Percentiles rank a stretch among this genome's conserved stretches.
phyloP scores from a whole-genome alignment of 1,284 basidiomycete genomes.

The Porogramme epimiltina region DNA sequence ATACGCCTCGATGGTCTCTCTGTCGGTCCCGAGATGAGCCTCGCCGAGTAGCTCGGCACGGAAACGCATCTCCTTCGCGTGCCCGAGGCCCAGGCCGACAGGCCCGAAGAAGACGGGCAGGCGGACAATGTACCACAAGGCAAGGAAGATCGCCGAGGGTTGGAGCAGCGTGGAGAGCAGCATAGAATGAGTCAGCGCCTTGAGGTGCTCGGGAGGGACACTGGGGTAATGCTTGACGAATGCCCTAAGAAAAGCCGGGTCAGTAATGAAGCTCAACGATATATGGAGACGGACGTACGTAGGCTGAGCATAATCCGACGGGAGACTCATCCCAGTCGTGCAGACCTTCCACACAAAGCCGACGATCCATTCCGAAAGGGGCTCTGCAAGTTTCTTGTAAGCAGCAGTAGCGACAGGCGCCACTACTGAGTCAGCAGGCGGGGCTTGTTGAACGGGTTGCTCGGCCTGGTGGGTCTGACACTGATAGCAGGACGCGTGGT shows the following conservation, averaged over 20 bases:
- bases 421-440: conserved; percentile 42
- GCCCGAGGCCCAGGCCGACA: conserved; percentile 40
- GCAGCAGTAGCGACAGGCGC: conserved; percentile 54
- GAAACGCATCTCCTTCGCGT: conserved; percentile 59
- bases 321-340: conserved; percentile 63
- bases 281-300: conserved; percentile 26
- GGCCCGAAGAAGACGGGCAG: conserved; percentile 66
- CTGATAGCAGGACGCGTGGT: conserved; percentile 30
- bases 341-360: conserved; percentile 80
- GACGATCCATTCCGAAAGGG: conserved; percentile 76
- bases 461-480: conserved; percentile 28
- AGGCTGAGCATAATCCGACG: conserved; percentile 36
- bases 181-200: conserved; percentile 70
- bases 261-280: not conserved
- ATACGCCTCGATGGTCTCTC: conserved; percentile 53
- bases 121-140: conserved; percentile 82
- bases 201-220: conserved; percentile 54
- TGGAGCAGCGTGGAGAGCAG: conserved; percentile 79
- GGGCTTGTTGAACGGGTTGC: conserved; percentile 24
- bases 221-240: conserved; percentile 43
- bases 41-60: conserved; percentile 63
- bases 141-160: conserved; percentile 78
- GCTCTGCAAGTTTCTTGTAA: conserved; percentile 73
- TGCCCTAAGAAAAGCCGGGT: conserved; percentile 27
- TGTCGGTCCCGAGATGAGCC: conserved; percentile 43